Evolutionary conservation across 108 stramenopile species (phyloP), one percentile per base, ranked within the genome.

Genomic region (Epithemia pelagica): DNA sequence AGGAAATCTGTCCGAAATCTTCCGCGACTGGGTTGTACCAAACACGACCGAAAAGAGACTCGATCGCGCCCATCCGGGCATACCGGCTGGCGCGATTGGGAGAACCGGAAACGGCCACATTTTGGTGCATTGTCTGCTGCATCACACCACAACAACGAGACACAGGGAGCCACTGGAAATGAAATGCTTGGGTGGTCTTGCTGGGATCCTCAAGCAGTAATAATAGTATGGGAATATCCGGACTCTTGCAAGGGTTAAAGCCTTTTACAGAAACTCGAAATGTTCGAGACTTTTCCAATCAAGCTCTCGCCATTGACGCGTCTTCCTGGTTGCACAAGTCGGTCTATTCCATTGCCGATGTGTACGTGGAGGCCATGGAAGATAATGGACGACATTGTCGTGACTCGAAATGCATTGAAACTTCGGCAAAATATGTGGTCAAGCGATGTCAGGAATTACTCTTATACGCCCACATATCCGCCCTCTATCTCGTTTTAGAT

Each of bases 271-370:
- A 51, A 24, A 80, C 77, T 32, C 76, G 82, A 58, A 81, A 85
- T 73, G 78, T 94, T 28, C 74, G 77, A 46, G 77, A 83, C 46
- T 91, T 86, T 71, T 46, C 72, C 18, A 61, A 62, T 66, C 60
- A 78, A 67, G 80, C 78, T 2, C 54, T 95, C 23, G 88, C 89
- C n/a, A 66, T 92, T 52, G 90, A 96, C 58, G 82, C 90, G 0
- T 84, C 88, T 31, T 92, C 87, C 20, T 91, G 92, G 91, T 75
- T 96, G 51, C 83, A 89, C 82, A 88, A 84, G 58, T 80, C 83
- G n/a, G 90, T 78, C 8, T 91, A 95, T 74, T 76, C 85, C 63
- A 81, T 89, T 62, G 78, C 93, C 28, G 81, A 84, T 32, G 75
- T 66, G 18, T 84, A 89, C 33, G 88, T 88, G 53, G 93, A 91